Evolutionary conservation across 768 basidiomycete genomes (phyloP).

Genomic region (Amyloporia xantha): DNA sequence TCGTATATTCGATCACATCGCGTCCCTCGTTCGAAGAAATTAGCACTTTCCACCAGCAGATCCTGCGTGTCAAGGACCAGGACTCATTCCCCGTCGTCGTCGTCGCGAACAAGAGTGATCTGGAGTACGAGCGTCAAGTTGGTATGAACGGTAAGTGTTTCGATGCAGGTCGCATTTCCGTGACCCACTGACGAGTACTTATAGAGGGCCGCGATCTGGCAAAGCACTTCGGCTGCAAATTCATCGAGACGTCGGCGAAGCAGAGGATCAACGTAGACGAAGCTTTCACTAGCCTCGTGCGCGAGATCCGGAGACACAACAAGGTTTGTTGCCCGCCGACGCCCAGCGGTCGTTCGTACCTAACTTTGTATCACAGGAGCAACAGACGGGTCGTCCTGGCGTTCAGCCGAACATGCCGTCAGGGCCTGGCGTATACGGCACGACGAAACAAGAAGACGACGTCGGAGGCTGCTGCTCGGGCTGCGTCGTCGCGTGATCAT

Average conservation of each 20-base stretch:
- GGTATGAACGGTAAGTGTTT: constrained; percentile 76
- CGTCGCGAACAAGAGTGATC: constrained; percentile 96
- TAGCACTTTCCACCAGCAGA: constrained; percentile 92
- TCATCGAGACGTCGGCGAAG: constrained; percentile 95
- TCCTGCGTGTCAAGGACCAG: constrained; percentile 93
- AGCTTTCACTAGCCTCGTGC: constrained; percentile 88
- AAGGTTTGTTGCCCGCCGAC: constrained; percentile 49
- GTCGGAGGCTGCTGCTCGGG: constrained; percentile 60
- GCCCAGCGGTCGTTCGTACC: neutral
- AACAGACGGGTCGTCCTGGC: constrained; percentile 66
- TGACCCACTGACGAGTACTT: neutral
- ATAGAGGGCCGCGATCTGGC: constrained; percentile 97
- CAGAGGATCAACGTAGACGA: constrained; percentile 96
- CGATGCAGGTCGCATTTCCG: neutral
- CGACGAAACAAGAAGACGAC: constrained; percentile 42
- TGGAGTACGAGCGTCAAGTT: constrained; percentile 94
- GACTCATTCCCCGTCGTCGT: constrained; percentile 94
- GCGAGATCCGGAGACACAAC: constrained; percentile 91
- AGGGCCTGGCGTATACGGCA: constrained; percentile 42
- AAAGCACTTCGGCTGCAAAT: constrained; percentile 89
- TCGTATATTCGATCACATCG: constrained; percentile 98
- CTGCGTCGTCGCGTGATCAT: constrained; percentile 51
- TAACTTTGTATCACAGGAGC: constrained; percentile 41
- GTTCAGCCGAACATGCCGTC: constrained; percentile 39
- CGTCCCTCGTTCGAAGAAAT: constrained; percentile 98